A percentile compares a stretch with the other conserved stretches of the same genome.
These are phyloP conservation scores for Xylaria sp. DNA, from an alignment of 2,329 filamentous ascomycete species.

Conservation along the genomic window DNA sequence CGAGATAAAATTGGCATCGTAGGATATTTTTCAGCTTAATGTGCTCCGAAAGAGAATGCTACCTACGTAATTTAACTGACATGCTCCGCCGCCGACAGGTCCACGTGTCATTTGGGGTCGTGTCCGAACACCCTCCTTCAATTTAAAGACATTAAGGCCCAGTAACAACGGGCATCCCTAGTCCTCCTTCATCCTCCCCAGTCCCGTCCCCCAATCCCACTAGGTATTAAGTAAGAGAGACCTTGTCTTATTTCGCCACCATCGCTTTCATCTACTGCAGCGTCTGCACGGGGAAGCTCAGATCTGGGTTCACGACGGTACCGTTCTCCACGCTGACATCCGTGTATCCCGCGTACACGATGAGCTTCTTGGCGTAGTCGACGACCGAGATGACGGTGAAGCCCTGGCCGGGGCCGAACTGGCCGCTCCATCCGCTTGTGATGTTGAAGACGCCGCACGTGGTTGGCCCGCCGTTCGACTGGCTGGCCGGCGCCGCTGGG, in stretches of 20 bases:
- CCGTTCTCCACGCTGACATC: conserved; percentile 60
- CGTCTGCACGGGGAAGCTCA: conserved; percentile 48
- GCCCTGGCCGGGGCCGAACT: conserved; percentile 63
- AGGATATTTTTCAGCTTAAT: neutral
- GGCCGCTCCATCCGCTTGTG: conserved; percentile 66
- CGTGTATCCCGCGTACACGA: conserved; percentile 65
- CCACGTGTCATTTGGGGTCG: conserved; percentile 3
- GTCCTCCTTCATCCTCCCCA: neutral
- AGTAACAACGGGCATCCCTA: neutral
- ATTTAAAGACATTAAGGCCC: neutral
- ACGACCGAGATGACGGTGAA: conserved; percentile 67
- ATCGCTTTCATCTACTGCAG: conserved; percentile 22
- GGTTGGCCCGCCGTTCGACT: conserved; percentile 51
- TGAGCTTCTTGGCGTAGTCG: conserved; percentile 56
- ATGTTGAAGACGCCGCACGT: conserved; percentile 62
- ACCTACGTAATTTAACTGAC: neutral
- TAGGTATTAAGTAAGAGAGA: neutral
- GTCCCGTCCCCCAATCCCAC: neutral
- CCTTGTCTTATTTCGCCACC: neutral
- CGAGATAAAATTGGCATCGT: neutral
- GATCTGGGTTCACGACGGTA: conserved; percentile 61
- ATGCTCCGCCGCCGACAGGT: neutral
- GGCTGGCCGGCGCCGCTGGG: conserved; percentile 47
- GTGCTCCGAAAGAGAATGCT: neutral
- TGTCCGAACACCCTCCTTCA: neutral